Percentiles rank a stretch among this genome's conserved stretches.
phyloP scores from a whole-genome alignment of 805 yeast species.

The Yamadazyma takamatsuzukensis region DNA sequence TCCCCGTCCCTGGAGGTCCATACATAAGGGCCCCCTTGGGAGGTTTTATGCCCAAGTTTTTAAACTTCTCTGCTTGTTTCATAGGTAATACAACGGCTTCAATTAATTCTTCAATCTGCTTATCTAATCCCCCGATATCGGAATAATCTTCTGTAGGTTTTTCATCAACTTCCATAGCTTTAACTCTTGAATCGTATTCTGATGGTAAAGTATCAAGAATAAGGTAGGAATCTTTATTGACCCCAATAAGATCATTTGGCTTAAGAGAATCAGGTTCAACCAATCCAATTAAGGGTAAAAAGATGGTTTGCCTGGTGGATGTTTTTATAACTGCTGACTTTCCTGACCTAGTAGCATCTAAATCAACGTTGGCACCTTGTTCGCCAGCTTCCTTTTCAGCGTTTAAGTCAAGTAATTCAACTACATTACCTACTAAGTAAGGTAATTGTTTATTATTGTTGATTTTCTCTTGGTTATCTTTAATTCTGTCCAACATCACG shows the following conservation, averaged over 20 bases:
- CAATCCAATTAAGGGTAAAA: conserved; percentile 90
- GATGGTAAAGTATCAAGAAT: conserved; percentile 93
- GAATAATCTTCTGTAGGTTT: conserved; percentile 96
- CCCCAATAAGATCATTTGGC: conserved; percentile 98
- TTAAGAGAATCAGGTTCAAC: conserved; percentile 88
- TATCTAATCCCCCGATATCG: conserved; percentile 97
- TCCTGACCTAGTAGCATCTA: conserved; percentile 87
- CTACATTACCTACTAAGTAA: conserved; percentile 93
- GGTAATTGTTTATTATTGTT: conserved; percentile 95
- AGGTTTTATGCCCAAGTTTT: conserved; percentile 81
- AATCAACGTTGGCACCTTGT: conserved; percentile 93
- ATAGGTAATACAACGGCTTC: conserved; percentile 98
- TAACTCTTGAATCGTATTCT: conserved; percentile 95
- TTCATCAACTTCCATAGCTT: conserved; percentile 99
- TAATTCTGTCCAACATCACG: conserved; percentile 88
- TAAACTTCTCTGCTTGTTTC: conserved; percentile 97
- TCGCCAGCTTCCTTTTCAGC: conserved; percentile 78
- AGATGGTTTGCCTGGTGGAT: conserved; percentile 95
- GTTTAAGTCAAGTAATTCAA: conserved; percentile 84
- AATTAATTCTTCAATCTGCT: conserved; percentile 95
- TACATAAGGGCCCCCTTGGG: conserved; percentile 48
- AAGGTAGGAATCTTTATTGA: conserved; percentile 92
- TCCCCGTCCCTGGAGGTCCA: conserved; percentile 50
- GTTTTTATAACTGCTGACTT: conserved; percentile 98
- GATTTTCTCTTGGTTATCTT: conserved; percentile 94